Conservation (phyloP, 2,329 filamentous ascomycete genomes). For the Arachnopeziza araneosa region DNA sequence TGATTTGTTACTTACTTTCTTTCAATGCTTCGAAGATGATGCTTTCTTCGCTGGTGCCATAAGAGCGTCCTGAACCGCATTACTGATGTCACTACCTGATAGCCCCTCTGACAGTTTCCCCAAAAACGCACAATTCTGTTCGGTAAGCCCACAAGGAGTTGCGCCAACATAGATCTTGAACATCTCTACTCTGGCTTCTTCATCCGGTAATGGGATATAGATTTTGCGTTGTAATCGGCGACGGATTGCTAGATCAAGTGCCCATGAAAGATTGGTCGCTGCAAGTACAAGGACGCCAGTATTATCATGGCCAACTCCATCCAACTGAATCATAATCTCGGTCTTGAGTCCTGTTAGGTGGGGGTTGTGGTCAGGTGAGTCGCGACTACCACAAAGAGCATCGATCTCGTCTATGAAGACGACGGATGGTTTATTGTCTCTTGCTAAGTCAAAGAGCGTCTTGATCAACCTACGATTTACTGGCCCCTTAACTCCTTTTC, state of each 20-base stretch:
- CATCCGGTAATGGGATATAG: constrained; percentile 7
- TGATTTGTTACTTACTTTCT: background rate
- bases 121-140: background rate
- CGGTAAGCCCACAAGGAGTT: background rate
- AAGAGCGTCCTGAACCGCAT: constrained; percentile 4
- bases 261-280: constrained; percentile 6
- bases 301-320: constrained; percentile 3
- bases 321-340: constrained; percentile 6
- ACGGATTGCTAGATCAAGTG: constrained; percentile 3
- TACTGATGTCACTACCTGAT: constrained; percentile 5
- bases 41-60: constrained; percentile 9
- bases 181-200: constrained; percentile 1
- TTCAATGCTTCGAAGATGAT: constrained; percentile 3
- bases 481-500: too few species aligned
- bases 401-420: constrained; percentile 9
- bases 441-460: too few species aligned
- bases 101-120: constrained; percentile 1
- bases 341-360: background rate
- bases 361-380: background rate
- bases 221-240: constrained; percentile 2
- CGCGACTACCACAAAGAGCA: constrained; percentile 1
- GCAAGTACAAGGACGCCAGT: constrained; percentile 2
- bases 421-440: constrained; percentile 5
- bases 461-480: too few species aligned
- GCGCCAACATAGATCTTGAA: constrained; percentile 7